Evolutionary conservation across 1,284 basidiomycete species (phyloP).

Genomic region (Ustilago crameri): DNA sequence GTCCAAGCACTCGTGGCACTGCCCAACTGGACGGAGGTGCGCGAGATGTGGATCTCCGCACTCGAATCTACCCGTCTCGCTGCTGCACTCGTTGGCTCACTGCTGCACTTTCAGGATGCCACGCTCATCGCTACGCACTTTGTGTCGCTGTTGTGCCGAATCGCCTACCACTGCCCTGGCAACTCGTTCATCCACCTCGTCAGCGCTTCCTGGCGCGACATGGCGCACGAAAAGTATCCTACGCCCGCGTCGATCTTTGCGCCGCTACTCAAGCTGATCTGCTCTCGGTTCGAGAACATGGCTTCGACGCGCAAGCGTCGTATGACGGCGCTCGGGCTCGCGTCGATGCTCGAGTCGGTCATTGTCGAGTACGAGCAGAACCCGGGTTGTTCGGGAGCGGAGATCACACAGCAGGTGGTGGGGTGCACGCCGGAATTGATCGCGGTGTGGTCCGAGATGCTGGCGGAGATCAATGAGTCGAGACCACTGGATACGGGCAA

Average conservation of each 20-base stretch:
- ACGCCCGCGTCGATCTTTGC: slow-evolving; percentile 27
- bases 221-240: slow-evolving; percentile 25
- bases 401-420: slow-evolving; percentile 19
- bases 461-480: slow-evolving; percentile 57
- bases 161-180: slow-evolving; percentile 45
- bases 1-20: slow-evolving; percentile 50
- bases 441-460: slow-evolving; percentile 60
- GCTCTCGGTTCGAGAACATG: slow-evolving; percentile 60
- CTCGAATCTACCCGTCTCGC: slow-evolving; percentile 51
- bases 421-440: slow-evolving; percentile 50
- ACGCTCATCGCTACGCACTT: slow-evolving; percentile 55
- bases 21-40: slow-evolving; percentile 40
- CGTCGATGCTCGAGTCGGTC: slow-evolving; percentile 41
- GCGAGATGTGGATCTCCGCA: slow-evolving; percentile 38
- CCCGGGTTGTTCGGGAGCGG: not conserved
- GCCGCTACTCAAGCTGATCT: slow-evolving; percentile 39
- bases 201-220: slow-evolving; percentile 22
- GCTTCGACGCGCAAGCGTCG: slow-evolving; percentile 55
- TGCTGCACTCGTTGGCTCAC: slow-evolving; percentile 47
- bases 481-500: slow-evolving; percentile 21
- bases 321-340: slow-evolving; percentile 55
- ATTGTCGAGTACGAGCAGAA: slow-evolving; percentile 22
- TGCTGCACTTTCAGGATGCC: slow-evolving; percentile 57
- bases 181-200: slow-evolving; percentile 54
- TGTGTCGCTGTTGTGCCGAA: slow-evolving; percentile 55